phyloP scores from a whole-genome alignment of 2,329 filamentous ascomycete genomes.

The Blumeria hordei region DNA sequence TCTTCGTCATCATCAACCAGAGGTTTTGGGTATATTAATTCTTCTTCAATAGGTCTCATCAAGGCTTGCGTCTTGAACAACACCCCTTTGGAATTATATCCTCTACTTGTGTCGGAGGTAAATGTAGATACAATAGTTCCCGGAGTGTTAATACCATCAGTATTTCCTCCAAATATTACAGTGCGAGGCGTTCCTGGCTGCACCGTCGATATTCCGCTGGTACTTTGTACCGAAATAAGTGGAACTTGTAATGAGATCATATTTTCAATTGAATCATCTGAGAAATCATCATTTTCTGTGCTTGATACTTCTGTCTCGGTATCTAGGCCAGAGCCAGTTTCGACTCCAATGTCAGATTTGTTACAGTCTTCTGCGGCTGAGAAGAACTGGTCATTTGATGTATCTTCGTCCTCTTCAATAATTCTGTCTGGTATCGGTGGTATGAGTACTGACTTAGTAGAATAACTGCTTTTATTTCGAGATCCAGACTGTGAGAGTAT shows the following conservation, averaged over 20 bases:
- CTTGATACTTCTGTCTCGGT: slow-evolving; percentile 33
- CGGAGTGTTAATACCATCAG: slow-evolving; percentile 56
- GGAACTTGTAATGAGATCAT: slow-evolving; percentile 78
- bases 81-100: slow-evolving; percentile 46
- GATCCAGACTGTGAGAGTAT: slow-evolving; percentile 45
- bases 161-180: slow-evolving; percentile 29
- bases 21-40: slow-evolving; percentile 68
- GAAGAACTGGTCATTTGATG: slow-evolving; percentile 74
- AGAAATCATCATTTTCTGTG: slow-evolving; percentile 45
- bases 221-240: slow-evolving; percentile 40
- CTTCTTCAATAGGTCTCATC: slow-evolving; percentile 43
- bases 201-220: slow-evolving; percentile 57
- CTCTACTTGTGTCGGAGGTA: slow-evolving; percentile 59
- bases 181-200: slow-evolving; percentile 64
- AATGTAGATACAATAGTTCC: slow-evolving; percentile 78
- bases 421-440: slow-evolving; percentile 33
- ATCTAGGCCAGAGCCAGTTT: slow-evolving; percentile 23
- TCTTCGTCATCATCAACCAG: slow-evolving; percentile 59
- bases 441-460: slow-evolving; percentile 21
- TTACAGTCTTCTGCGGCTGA: slow-evolving; percentile 67
- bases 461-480: slow-evolving; percentile 26
- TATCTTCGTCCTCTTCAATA: slow-evolving; percentile 46
- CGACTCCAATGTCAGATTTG: slow-evolving; percentile 28
- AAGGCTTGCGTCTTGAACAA: slow-evolving; percentile 69
- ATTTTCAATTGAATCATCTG: slow-evolving; percentile 78